Conservation (phyloP, 441 rosid genomes). For the Metrosideros polymorpha region DNA sequence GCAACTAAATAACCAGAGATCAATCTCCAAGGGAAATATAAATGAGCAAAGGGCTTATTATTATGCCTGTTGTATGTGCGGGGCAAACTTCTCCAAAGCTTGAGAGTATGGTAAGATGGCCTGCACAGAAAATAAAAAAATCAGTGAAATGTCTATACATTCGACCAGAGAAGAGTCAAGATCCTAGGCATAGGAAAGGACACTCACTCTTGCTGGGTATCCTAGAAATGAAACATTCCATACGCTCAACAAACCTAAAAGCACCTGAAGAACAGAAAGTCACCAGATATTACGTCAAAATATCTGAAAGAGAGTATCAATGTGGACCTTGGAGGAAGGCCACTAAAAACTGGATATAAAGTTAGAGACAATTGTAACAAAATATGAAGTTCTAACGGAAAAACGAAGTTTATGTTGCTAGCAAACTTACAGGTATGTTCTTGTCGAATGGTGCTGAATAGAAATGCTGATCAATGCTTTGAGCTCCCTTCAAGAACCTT, state of each 20-base stretch:
- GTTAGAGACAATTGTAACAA: not conserved
- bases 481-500: constrained; percentile 92
- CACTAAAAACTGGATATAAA: not conserved
- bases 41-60: not conserved
- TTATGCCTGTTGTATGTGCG: constrained; percentile 92
- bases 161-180: not conserved
- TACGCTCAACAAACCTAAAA: constrained; percentile 74
- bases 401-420: not conserved
- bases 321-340: not conserved
- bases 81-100: constrained; percentile 91
- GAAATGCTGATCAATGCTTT: constrained; percentile 87
- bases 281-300: constrained; percentile 3
- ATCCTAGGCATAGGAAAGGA: constrained; percentile 2
- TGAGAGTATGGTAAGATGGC: constrained; percentile 95
- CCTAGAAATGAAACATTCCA: constrained; percentile 98
- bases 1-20: not conserved
- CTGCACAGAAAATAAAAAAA: constrained; percentile 23
- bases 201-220: constrained; percentile 82
- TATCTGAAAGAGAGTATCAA: constrained; percentile 2
- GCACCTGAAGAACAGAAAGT: constrained; percentile 46
- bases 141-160: not conserved
- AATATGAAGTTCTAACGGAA: not conserved
- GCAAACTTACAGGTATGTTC: constrained; percentile 73
- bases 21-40: not conserved
- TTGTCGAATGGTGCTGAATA: constrained; percentile 58